Conservation (phyloP, 2,329 filamentous ascomycete species). For the Pseudodiploospora longispora region DNA sequence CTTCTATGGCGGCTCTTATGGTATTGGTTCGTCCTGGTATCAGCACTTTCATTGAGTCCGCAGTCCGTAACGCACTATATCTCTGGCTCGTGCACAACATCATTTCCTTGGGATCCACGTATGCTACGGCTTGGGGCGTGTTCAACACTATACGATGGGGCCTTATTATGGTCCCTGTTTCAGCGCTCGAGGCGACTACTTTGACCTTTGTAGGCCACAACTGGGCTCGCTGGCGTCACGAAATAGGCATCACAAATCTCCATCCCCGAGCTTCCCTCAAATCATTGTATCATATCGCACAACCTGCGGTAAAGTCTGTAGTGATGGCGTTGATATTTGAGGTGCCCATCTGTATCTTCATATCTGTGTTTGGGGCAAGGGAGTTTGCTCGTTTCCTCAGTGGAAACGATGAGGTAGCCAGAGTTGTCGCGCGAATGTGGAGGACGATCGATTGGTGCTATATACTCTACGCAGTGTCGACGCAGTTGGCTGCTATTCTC, state of each 20-base stretch:
- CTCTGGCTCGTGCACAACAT: constrained; percentile 62
- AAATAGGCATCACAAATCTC: constrained; percentile 14
- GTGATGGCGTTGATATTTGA: constrained; percentile 49
- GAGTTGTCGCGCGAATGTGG: constrained; percentile 60
- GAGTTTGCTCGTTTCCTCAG: constrained; percentile 57
- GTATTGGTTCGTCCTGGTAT: constrained; percentile 49
- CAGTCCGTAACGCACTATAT: constrained; percentile 60
- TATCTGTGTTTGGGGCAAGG: constrained; percentile 50
- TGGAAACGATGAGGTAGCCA: constrained; percentile 45
- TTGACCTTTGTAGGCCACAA: constrained; percentile 58
- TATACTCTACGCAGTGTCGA: constrained; percentile 58
- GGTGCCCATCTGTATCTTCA: constrained; percentile 52
- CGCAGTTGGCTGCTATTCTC: constrained; percentile 56
- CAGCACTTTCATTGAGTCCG: constrained; percentile 56
- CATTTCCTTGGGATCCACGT: constrained; percentile 52
- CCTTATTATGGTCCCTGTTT: constrained; percentile 64
- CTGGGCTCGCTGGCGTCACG: constrained; percentile 48
- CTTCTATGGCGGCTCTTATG: constrained; percentile 35
- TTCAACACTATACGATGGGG: constrained; percentile 71
- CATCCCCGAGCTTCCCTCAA: constrained; percentile 11
- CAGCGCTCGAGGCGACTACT: constrained; percentile 56
- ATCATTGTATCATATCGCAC: constrained; percentile 29
- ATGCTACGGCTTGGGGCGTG: constrained; percentile 65
- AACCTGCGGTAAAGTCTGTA: constrained; percentile 46
- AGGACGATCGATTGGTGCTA: constrained; percentile 57